Conservation (phyloP, 768 basidiomycete species). For the Rhodotorula toruloides region DNA sequence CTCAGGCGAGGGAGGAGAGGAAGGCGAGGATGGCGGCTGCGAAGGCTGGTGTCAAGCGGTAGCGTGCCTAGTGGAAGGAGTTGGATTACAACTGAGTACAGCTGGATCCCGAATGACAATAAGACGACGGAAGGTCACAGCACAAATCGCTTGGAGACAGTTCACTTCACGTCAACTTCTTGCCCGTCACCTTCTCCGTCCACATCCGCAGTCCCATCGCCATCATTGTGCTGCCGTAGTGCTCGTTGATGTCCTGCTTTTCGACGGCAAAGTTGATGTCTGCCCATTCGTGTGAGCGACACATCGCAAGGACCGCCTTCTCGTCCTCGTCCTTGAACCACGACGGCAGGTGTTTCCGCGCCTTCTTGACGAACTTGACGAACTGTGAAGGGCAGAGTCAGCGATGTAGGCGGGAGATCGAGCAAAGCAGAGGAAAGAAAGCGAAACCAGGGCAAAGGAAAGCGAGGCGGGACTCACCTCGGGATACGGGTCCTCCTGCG, state of each 20-base stretch:
- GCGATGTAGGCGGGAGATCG: too few species aligned
- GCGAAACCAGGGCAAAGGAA: background rate
- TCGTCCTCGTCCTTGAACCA: conserved; percentile 10
- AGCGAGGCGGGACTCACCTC: background rate
- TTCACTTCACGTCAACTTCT: background rate
- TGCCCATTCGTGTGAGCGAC: background rate
- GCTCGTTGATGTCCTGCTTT: conserved; percentile 17
- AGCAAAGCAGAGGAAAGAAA: too few species aligned
- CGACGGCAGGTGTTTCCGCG: conserved; percentile 2
- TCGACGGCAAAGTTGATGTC: conserved; percentile 15
- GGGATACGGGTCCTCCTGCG: conserved; percentile 13
- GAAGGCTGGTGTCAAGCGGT: conserved; percentile 7
- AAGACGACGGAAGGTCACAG: too few species aligned
- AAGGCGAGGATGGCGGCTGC: conserved; percentile 48
- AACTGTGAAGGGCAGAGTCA: background rate
- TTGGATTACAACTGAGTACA: too few species aligned
- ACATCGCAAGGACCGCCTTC: background rate
- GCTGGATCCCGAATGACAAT: too few species aligned
- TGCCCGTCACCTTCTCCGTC: conserved; percentile 4
- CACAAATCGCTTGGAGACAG: too few species aligned
- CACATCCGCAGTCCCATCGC: conserved; percentile 22
- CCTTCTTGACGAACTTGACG: conserved; percentile 5
- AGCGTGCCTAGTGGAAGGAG: background rate
- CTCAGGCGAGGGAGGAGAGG: conserved; percentile 80
- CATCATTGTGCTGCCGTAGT: background rate